Evolutionary conservation across 2,329 filamentous ascomycete species (phyloP), one percentile per base, ranked within the genome.

Genomic region (Ophiostoma perfectum): DNA sequence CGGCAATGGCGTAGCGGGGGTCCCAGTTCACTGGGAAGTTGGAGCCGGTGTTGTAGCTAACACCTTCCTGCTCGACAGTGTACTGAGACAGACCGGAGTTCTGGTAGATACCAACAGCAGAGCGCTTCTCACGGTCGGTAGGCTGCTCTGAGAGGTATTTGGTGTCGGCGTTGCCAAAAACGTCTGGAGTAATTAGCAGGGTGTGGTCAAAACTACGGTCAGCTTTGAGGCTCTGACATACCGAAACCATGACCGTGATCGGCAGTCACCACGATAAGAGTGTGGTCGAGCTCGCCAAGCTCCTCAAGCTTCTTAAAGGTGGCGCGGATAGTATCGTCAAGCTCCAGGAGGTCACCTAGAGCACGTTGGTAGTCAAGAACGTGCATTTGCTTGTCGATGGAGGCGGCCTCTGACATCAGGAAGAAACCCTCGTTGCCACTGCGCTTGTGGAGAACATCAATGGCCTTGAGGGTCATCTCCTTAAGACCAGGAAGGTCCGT

Each of bases 381-480:
- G 80, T 96, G 92, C 91, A 96, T 95, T 83, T 92, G 89, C 83
- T 96, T 96, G 80, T 95, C 92, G 73, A 96, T 90, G 1, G 88
- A 91, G 16, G 92, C 92, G 39, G 89, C 92, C 78, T 96, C 92
- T 12, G 88, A 88, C 91, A 96, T 95, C 75, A 96, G 83, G 83
- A 95, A 92, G 84, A 90, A 96, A 5, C 92, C 92, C 70, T 90
- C 84, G 69, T 89, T 83, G 45, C 84, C 84, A 41, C 88, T 86
- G 69, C 86, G 83, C 52, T 82, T 82, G 77, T 89, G 80, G n/a
- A 95, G 85, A 67, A 94, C 87, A 70, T 94, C 90, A 65, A 95
- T 85, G 38, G 91, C 91, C 81, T 96, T 96, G 73, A 93, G 81
- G 0, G 92, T 93, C 92, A 96, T 96, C 62, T 95, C 90, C 79